Base-by-base conservation (phyloP, 371 early-diverging fungal genomes). In the Zancudomyces culisetae region DNA sequence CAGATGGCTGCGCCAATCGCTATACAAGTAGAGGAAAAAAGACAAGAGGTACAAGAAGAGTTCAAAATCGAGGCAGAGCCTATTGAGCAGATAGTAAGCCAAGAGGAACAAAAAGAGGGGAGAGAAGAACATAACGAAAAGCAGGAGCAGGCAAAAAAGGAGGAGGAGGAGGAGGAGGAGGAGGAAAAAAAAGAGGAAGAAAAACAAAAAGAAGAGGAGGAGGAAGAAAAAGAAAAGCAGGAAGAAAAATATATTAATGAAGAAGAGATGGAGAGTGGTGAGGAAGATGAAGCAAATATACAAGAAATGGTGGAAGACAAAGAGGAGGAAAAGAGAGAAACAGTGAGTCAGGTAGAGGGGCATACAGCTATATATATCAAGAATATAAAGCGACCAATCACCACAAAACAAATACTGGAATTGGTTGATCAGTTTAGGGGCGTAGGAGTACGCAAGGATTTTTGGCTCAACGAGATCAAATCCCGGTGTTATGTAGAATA, bases 381-480 rank as follows among this genome's bases (percentile, higher is more conserved):
- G 45, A 82, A 85, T 51, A 77, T 89, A 53, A 74, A 78, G 35
- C 72, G 89, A 15, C 89, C 89, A 3, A 57, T 89, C 48, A 79
- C 76, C 13, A 55, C 75, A n/a, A 60, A 61, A 28, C 62, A 70
- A 35, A 73, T 85, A 39, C 70, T 76, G 53, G 75, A 79, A 46
- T 57, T 81, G 49, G 66, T 87, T 29, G 64, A 60, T 18, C 66
- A 75, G 59, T 80, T 70, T 54, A n/a, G n/a, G n/a, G n/a, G n/a
- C n/a, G n/a, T n/a, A n/a, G 88, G 88, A 10, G 69, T 63, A 18
- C 60, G 79, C 1, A 75, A 77, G 26, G 69, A 72, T 43, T 71
- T 85, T 22, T 87, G 88, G 88, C 81, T 89, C 71, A 83, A 87
- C 62, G 71, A 70, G 27, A 85, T 89, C 62, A 85, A 85, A 51